A percentile compares a stretch with the other conserved stretches of the same genome.
Evolutionary conservation across 2,329 filamentous ascomycete genomes (phyloP).

Genomic region (Apiospora saccharicola): DNA sequence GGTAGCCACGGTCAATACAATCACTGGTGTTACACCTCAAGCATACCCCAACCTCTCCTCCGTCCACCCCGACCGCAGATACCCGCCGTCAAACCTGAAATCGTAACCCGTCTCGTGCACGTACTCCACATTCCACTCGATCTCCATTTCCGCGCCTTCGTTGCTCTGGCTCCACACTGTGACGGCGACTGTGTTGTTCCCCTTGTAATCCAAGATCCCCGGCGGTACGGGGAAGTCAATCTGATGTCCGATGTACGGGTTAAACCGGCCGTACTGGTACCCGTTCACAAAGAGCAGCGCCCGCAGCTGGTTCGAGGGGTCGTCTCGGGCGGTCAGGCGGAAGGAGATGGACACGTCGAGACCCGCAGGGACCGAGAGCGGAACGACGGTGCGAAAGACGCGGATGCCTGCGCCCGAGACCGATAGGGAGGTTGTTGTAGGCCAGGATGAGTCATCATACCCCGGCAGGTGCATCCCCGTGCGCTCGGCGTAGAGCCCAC

Average conservation of each 20-base stretch:
- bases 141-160: slow-evolving; percentile 55
- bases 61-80: slow-evolving; percentile 60
- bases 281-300: slow-evolving; percentile 70
- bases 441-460: slow-evolving; percentile 58
- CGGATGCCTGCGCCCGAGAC: slow-evolving; percentile 59
- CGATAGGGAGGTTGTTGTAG: slow-evolving; percentile 41
- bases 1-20: too few relatives aligned
- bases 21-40: slow-evolving; percentile 23
- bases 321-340: slow-evolving; percentile 52
- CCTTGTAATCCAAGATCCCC: slow-evolving; percentile 64
- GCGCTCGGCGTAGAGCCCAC: slow-evolving; percentile 64
- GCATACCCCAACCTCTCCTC: slow-evolving; percentile 47
- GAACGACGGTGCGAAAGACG: slow-evolving; percentile 62
- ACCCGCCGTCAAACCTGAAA: slow-evolving; percentile 54
- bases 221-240: slow-evolving; percentile 66
- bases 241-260: slow-evolving; percentile 68
- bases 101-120: slow-evolving; percentile 60
- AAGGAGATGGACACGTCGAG: slow-evolving; percentile 66
- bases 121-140: slow-evolving; percentile 62
- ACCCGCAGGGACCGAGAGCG: slow-evolving; percentile 57
- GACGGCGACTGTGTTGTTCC: slow-evolving; percentile 64
- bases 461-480: slow-evolving; percentile 66
- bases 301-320: slow-evolving; percentile 49
- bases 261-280: slow-evolving; percentile 68
- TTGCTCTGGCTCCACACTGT: slow-evolving; percentile 67